phyloP scores from a whole-genome alignment of 2,329 filamentous ascomycete genomes.

The Xylariaceae sp. region DNA sequence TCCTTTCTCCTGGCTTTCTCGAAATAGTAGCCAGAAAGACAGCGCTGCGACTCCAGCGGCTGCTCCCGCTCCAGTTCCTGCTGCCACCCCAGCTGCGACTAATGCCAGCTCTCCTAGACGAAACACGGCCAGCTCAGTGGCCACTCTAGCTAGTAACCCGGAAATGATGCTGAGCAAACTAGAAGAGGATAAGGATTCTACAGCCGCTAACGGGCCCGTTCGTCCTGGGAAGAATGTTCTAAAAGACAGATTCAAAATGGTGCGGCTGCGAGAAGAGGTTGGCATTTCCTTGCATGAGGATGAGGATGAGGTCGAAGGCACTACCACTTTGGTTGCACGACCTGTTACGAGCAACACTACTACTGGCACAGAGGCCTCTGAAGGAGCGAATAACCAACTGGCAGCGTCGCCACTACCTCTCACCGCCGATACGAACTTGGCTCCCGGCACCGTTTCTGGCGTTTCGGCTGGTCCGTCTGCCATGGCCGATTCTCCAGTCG shows the following conservation, averaged over 20 bases:
- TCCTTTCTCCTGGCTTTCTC: constrained; percentile 80
- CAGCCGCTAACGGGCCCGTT: constrained; percentile 39
- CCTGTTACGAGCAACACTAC: constrained; percentile 22
- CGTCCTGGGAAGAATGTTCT: constrained; percentile 57
- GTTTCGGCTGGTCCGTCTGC: constrained; percentile 70
- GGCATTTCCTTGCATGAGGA: constrained; percentile 50
- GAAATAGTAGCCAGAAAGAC: constrained; percentile 56
- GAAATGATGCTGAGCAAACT: constrained; percentile 72
- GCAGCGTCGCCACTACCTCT: constrained; percentile 51
- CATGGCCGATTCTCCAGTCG: constrained; percentile 69
- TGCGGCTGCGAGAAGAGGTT: constrained; percentile 70
- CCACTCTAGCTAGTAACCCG: constrained; percentile 72
- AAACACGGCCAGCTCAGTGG: constrained; percentile 75
- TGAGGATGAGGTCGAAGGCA: constrained; percentile 43
- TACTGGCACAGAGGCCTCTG: constrained; percentile 26
- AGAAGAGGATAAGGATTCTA: constrained; percentile 62
- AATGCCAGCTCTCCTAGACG: constrained; percentile 47
- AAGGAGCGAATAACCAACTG: constrained; percentile 26
- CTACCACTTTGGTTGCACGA: constrained; percentile 20
- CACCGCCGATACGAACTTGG: constrained; percentile 63
- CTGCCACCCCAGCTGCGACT: constrained; percentile 43
- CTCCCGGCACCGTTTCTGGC: constrained; percentile 81
- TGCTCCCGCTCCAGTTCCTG: constrained; percentile 6
- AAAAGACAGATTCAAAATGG: constrained; percentile 71
- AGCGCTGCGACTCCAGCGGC: constrained; percentile 50